These are phyloP conservation scores for Hypoxylon intermedium DNA, from an alignment of 495 filamentous ascomycete species.

Conservation along the genomic window DNA sequence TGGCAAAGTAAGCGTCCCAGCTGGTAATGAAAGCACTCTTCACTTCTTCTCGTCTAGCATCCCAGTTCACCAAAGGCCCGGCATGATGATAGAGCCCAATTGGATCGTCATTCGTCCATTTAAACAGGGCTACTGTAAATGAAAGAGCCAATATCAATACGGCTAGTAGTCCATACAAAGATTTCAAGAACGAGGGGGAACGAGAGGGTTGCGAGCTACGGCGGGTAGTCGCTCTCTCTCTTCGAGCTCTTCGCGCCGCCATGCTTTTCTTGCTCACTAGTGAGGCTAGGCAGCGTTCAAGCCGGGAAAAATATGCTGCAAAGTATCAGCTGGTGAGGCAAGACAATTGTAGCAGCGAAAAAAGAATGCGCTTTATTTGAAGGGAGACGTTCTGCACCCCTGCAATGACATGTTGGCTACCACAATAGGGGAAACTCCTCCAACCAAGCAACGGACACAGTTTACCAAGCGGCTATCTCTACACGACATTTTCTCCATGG, in stretches of 20 bases:
- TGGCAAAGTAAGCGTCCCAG: conserved; percentile 70
- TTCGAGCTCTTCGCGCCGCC: conserved; percentile 3
- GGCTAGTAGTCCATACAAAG: neutral
- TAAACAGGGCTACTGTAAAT: conserved; percentile 4
- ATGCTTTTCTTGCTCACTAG: neutral
- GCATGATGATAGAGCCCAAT: conserved; percentile 27
- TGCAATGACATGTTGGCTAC: no score
- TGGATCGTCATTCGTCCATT: conserved; percentile 26
- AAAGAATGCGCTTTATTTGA: neutral
- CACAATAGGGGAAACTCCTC: neutral
- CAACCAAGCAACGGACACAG: neutral
- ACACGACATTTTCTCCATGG: neutral
- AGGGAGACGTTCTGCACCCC: neutral
- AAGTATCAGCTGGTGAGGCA: neutral
- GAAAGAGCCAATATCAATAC: conserved; percentile 1
- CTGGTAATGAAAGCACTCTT: conserved; percentile 70
- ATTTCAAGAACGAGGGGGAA: neutral
- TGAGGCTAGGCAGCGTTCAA: neutral
- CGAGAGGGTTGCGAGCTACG: conserved; percentile 4
- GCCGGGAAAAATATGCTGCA: neutral
- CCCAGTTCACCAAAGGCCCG: conserved; percentile 56
- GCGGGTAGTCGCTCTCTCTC: neutral
- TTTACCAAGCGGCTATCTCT: neutral
- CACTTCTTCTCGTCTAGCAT: conserved; percentile 65
- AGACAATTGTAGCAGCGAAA: no score